Base-by-base conservation (phyloP, 2,329 filamentous ascomycete genomes). In the Aspergillus terreus region DNA sequence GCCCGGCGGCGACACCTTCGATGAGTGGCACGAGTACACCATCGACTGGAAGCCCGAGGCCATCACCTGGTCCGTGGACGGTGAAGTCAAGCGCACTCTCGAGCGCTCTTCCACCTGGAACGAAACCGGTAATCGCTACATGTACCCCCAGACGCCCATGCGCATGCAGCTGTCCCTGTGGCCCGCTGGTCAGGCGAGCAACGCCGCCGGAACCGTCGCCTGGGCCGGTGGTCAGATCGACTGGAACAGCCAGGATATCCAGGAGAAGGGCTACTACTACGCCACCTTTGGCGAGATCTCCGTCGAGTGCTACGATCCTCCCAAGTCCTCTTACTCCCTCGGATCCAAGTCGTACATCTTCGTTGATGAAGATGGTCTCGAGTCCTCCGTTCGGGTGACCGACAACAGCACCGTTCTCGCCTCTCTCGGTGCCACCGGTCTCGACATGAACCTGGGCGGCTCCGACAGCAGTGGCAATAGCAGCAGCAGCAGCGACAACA, bases 121-220 rank as follows among this genome's bases (percentile, higher is more conserved):
- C 75, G 75, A 78, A 11, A 95, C 90, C 6, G 75, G 84, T 52
- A 87, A 92, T 72, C 85, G 85, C 71, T 99, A 86, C 80, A 78
- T 87, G 63, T 99, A 82, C 78, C 94, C 94, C 6, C 94, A 97
- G 76, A 95, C 92, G 0, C 94, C 94, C 4, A 76, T 92, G 14
- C 89, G 92, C 61, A 82, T 99, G 47, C 90, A 96, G 77, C 81
- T 99, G 46, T 97, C 94, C 14, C 84, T 99, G 65, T 99, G 94
- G 94, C 94, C 94, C 38, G 94, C 90, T 64, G 94, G 94, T 67
- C 82, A 88, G 44, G 74, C 83, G 9, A 80, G 79, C 66, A 96
- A 96, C 71, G 87, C 82, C 38, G 68, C 88, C 69, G 94, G 94
- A 50, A 97, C 94, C 32, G 82, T 96, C 58, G 79, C 85, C 49